These are phyloP conservation scores for Sporothrix sp. DNA, from an alignment of 2,329 filamentous ascomycete genomes.

Conservation along the genomic window DNA sequence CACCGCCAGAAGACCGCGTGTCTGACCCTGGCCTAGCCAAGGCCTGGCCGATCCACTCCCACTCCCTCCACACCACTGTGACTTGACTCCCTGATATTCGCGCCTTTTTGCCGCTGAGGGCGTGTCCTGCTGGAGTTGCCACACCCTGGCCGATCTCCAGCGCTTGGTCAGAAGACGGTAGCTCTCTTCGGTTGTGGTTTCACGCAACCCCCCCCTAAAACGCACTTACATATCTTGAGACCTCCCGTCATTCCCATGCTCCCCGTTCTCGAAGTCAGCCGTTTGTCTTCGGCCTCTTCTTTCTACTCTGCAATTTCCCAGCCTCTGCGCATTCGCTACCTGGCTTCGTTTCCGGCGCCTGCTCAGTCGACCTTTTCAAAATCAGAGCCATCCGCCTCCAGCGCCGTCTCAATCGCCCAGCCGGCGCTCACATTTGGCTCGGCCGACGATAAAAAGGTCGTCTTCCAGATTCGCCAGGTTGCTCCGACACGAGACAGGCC, in stretches of 20 bases:
- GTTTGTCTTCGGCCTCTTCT: slow-evolving; percentile 68
- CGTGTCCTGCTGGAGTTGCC: neutral
- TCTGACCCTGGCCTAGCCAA: slow-evolving; percentile 8
- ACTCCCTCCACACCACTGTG: slow-evolving; percentile 5
- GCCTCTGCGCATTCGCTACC: slow-evolving; percentile 65
- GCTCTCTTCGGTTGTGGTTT: neutral
- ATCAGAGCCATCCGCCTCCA: slow-evolving; percentile 13
- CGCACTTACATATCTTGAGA: slow-evolving; percentile 6
- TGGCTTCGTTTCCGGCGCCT: slow-evolving; percentile 28
- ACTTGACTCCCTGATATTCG: neutral
- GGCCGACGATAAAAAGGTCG: slow-evolving; percentile 25
- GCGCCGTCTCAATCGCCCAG: slow-evolving; percentile 12
- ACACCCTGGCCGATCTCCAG: slow-evolving; percentile 6
- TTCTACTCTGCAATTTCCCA: slow-evolving; percentile 76
- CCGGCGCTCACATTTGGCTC: slow-evolving; percentile 36
- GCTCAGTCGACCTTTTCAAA: neutral
- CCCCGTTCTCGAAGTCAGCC: slow-evolving; percentile 55
- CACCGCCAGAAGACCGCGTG: neutral
- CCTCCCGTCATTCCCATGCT: slow-evolving; percentile 25
- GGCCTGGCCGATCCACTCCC: neutral
- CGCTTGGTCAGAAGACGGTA: slow-evolving; percentile 12
- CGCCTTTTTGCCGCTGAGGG: slow-evolving; percentile 4
- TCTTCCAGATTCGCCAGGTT: slow-evolving; percentile 38
- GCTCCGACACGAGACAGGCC: slow-evolving; percentile 28
- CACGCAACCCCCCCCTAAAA: neutral